Conservation (phyloP, 345 rosid species). For the Hevea brasiliensis region DNA sequence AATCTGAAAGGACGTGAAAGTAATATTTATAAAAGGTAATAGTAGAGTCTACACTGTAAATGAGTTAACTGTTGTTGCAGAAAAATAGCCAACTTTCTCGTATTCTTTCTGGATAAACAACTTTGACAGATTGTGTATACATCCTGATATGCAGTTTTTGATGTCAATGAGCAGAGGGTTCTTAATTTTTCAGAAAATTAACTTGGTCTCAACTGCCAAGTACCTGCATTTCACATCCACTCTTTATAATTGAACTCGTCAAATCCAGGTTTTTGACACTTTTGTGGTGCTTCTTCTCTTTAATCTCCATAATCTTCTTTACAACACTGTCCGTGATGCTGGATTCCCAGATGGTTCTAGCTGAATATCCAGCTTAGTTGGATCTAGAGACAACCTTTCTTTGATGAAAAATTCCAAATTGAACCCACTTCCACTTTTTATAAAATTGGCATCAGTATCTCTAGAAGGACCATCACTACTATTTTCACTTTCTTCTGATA, state of each 20-base stretch:
- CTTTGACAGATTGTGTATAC: too few species aligned
- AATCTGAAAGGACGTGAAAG: too few species aligned
- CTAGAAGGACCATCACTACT: conserved; percentile 12
- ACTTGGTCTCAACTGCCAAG: not conserved
- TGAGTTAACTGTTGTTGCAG: too few species aligned
- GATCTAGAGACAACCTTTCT: conserved; percentile 54
- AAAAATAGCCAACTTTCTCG: too few species aligned
- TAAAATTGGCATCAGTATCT: conserved; percentile 31
- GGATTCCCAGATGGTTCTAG: conserved; percentile 36
- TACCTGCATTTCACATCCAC: not conserved
- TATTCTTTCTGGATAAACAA: too few species aligned
- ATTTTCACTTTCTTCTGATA: conserved; percentile 28
- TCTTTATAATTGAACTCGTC: not conserved
- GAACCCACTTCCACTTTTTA: conserved; percentile 41
- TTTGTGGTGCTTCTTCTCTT: conserved; percentile 14
- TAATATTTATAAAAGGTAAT: too few species aligned
- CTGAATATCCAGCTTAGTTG: conserved; percentile 50
- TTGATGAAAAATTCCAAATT: conserved; percentile 63
- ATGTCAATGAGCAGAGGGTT: not conserved
- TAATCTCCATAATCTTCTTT: conserved; percentile 49
- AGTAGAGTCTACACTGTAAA: too few species aligned
- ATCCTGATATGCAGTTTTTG: too few species aligned
- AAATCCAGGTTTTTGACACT: conserved; percentile 16
- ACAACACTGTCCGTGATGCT: conserved; percentile 25
- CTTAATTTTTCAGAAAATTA: not conserved